Evolutionary conservation across 495 filamentous ascomycete genomes (phyloP).

Genomic region (Penicillium roqueforti): DNA sequence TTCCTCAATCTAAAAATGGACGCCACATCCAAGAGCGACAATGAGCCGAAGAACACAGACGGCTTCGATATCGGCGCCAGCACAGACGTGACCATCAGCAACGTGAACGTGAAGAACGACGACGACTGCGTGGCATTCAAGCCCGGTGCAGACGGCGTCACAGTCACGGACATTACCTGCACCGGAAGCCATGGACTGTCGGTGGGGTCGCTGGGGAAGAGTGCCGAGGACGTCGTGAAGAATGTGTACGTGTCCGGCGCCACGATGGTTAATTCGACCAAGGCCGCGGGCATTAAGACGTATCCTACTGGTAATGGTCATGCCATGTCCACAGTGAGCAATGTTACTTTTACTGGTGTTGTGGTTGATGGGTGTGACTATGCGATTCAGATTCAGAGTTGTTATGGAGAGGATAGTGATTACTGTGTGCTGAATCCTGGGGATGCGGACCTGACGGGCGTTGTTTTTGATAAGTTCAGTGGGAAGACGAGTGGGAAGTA

Average conservation of each 20-base stretch:
- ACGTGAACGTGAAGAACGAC: slow-evolving; percentile 37
- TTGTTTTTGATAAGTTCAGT: slow-evolving; percentile 35
- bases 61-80: slow-evolving; percentile 45
- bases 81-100: slow-evolving; percentile 34
- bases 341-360: slow-evolving; percentile 40
- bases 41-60: slow-evolving; percentile 40
- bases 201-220: slow-evolving; percentile 36
- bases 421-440: slow-evolving; percentile 39
- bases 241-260: slow-evolving; percentile 37
- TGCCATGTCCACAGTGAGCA: slow-evolving; percentile 35
- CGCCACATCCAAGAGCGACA: slow-evolving; percentile 33
- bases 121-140: slow-evolving; percentile 49
- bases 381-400: slow-evolving; percentile 47
- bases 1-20: slow-evolving; percentile 34
- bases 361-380: slow-evolving; percentile 39
- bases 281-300: slow-evolving; percentile 43
- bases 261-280: slow-evolving; percentile 41
- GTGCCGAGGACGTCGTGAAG: slow-evolving; percentile 30
- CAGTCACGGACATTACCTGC: slow-evolving; percentile 34
- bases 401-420: slow-evolving; percentile 38
- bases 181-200: slow-evolving; percentile 43
- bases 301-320: slow-evolving; percentile 37
- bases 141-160: slow-evolving; percentile 36
- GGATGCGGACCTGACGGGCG: slow-evolving; percentile 30
- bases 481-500: slow-evolving; percentile 40